phyloP scores from a whole-genome alignment of 495 filamentous ascomycete genomes.

The Aspergillus indologenus region DNA sequence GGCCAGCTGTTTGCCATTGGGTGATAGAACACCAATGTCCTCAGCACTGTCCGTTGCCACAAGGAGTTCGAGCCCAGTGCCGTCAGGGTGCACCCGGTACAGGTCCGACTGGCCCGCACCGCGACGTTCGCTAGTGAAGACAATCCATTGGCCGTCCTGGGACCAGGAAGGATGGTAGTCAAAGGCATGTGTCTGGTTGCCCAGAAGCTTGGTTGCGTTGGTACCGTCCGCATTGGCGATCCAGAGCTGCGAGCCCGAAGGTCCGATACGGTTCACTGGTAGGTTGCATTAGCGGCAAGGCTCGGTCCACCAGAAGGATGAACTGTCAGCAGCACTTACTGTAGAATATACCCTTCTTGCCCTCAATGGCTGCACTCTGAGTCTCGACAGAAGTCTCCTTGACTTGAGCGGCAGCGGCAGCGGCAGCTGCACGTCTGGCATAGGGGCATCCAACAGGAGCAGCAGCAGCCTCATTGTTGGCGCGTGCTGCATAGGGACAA shows the following conservation, averaged over 20 bases:
- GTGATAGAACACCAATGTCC: constrained; percentile 13
- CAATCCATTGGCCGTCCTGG: constrained; percentile 19
- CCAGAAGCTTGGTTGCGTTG: constrained; percentile 23
- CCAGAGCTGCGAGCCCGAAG: constrained; percentile 23
- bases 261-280: constrained; percentile 20
- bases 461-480: not conserved
- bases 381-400: not conserved
- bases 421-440: not conserved
- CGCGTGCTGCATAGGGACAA: not conserved
- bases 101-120: constrained; percentile 20
- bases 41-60: constrained; percentile 15
- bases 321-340: constrained; percentile 9
- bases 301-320: not conserved
- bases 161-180: constrained; percentile 33
- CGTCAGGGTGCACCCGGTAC: constrained; percentile 16
- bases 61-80: constrained; percentile 14
- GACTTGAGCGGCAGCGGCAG: not conserved
- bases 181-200: constrained; percentile 21
- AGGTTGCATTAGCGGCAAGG: not conserved
- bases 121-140: constrained; percentile 21
- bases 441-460: not conserved
- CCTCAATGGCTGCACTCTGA: not conserved
- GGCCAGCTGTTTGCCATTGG: constrained; percentile 10
- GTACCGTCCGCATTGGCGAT: constrained; percentile 30
- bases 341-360: constrained; percentile 24